Evolutionary conservation across 257 asterid genomes (phyloP).

Genomic region (Solanum boliviense): DNA sequence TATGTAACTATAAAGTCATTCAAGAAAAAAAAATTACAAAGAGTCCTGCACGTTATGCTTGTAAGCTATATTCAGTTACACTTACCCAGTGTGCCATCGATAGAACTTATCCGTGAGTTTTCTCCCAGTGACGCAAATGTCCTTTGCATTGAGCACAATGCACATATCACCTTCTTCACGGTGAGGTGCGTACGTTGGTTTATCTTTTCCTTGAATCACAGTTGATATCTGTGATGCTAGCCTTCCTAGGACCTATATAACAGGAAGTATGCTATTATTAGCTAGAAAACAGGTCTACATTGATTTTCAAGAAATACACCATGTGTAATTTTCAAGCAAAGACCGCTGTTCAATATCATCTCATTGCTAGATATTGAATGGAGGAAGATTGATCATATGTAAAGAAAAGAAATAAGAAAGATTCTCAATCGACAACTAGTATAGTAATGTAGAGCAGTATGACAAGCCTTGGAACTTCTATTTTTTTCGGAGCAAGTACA

Average conservation of each 20-base stretch:
- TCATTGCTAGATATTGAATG: not conserved
- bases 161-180: conserved; percentile 91
- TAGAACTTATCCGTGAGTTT: conserved; percentile 90
- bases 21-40: not conserved
- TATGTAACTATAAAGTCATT: conserved; percentile 38
- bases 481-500: not conserved
- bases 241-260: conserved; percentile 72
- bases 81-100: conserved; percentile 91
- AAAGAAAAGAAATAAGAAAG: not conserved
- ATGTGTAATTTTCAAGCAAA: not conserved
- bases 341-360: not conserved
- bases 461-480: not conserved
- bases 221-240: conserved; percentile 84
- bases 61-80: not conserved
- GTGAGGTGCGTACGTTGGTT: conserved; percentile 75
- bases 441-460: not conserved
- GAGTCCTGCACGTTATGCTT: not conserved
- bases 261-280: not conserved
- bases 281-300: not conserved
- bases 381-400: not conserved
- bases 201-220: conserved; percentile 94
- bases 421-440: not conserved
- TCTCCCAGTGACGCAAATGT: conserved; percentile 81
- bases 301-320: not conserved
- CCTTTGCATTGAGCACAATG: conserved; percentile 77